A percentile compares a stretch with the other conserved stretches of the same genome.
These are phyloP conservation scores for Rhododendron vialii DNA, from an alignment of 148 eudicot species.

Conservation along the genomic window DNA sequence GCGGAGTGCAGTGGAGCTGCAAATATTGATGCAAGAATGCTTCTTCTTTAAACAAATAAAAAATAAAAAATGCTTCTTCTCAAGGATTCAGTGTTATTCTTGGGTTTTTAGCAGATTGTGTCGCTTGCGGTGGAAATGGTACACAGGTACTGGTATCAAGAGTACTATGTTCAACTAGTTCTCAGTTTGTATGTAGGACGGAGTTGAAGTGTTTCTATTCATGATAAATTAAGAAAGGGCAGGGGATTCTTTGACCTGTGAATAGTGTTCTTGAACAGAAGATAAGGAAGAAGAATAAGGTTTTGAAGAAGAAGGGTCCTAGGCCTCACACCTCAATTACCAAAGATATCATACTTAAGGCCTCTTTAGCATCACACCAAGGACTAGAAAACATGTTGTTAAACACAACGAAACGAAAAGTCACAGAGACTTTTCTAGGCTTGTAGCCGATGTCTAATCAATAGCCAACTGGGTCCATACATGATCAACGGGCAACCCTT, in stretches of 20 bases:
- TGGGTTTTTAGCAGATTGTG: slow-evolving; percentile 60
- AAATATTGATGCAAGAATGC: slow-evolving; percentile 19
- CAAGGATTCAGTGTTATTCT: slow-evolving; percentile 43
- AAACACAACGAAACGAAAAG: not conserved
- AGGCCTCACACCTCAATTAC: not conserved
- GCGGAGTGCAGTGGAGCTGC: slow-evolving; percentile 26
- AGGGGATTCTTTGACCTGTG: not conserved
- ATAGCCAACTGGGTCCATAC: not conserved
- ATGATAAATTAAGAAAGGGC: not conserved
- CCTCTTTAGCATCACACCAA: not conserved
- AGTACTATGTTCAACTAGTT: not conserved
- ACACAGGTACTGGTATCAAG: slow-evolving; percentile 33
- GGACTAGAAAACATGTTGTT: not conserved
- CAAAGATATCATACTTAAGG: not conserved
- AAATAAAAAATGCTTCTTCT: slow-evolving; percentile 19
- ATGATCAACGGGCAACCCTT: not conserved
- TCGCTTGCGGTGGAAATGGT: slow-evolving; percentile 45
- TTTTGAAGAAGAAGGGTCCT: not conserved
- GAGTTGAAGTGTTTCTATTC: not conserved
- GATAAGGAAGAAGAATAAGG: not conserved
- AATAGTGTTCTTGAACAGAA: not conserved
- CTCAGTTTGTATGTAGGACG: not conserved
- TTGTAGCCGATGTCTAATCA: not conserved
- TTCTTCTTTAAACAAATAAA: too few species aligned
- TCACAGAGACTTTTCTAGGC: not conserved